phyloP scores from a whole-genome alignment of 768 basidiomycete species.

The Russula dissimulans region DNA sequence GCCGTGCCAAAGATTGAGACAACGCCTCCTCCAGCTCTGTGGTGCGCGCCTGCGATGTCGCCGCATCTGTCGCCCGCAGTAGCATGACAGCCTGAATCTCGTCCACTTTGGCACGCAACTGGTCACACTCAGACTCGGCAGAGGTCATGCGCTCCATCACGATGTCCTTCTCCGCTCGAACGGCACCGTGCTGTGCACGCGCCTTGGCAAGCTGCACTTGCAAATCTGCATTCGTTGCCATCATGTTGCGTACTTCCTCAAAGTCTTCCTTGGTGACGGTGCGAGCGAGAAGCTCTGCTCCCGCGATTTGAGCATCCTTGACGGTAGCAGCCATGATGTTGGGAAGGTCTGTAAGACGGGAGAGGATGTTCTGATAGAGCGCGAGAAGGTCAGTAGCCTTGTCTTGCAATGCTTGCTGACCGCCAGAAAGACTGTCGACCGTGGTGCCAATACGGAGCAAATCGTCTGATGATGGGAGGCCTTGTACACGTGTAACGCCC shows the following conservation, averaged over 20 bases:
- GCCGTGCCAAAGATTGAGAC: conserved; percentile 58
- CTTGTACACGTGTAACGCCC: conserved; percentile 18
- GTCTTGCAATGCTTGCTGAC: conserved; percentile 40
- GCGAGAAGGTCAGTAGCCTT: conserved; percentile 42
- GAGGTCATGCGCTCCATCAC: conserved; percentile 51
- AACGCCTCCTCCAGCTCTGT: conserved; percentile 63
- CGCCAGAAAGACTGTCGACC: conserved; percentile 41
- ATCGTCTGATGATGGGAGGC: conserved; percentile 14
- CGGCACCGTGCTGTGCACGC: conserved; percentile 65
- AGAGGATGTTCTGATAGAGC: conserved; percentile 43
- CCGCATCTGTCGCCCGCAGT: conserved; percentile 38
- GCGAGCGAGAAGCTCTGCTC: conserved; percentile 53
- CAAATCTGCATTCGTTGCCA: conserved; percentile 48
- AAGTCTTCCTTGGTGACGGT: conserved; percentile 52
- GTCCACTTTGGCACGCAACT: conserved; percentile 45
- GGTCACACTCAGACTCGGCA: conserved; percentile 59
- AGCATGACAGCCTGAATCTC: conserved; percentile 39
- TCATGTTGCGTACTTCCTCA: conserved; percentile 56
- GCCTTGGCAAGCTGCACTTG: conserved; percentile 71
- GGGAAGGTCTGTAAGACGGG: conserved; percentile 51
- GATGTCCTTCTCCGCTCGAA: conserved; percentile 75
- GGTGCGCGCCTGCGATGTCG: conserved; percentile 41
- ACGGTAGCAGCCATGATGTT: conserved; percentile 46
- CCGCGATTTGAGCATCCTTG: conserved; percentile 46
- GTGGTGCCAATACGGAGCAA: conserved; percentile 39